Conservation (phyloP, 2,329 filamentous ascomycete species). For the Xylaria sp. region DNA sequence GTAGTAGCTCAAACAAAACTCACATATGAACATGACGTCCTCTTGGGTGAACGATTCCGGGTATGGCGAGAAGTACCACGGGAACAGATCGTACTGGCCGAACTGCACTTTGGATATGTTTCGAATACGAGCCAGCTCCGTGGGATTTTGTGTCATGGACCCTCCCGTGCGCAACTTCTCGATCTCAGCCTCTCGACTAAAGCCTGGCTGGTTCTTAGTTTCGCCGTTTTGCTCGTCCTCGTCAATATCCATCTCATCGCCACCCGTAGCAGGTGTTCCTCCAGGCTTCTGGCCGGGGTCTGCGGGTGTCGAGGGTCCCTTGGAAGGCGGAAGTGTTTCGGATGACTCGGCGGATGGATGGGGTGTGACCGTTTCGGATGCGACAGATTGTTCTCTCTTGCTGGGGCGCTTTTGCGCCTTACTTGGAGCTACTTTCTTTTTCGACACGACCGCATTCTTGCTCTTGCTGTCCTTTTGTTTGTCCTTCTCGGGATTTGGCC, state of each 20-base stretch:
- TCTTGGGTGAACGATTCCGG: constrained; percentile 82
- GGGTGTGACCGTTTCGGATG: constrained; percentile 49
- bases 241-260: constrained; percentile 52
- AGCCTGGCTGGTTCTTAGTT: constrained; percentile 48
- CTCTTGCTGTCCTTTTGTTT: constrained; percentile 69
- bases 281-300: constrained; percentile 44
- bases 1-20: constrained; percentile 92
- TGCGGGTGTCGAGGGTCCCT: constrained; percentile 39
- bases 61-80: constrained; percentile 99
- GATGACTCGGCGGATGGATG: constrained; percentile 50
- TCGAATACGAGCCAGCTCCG: constrained; percentile 90
- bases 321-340: constrained; percentile 43
- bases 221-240: constrained; percentile 41
- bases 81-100: constrained; percentile 84
- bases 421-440: constrained; percentile 52
- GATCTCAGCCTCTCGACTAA: constrained; percentile 84
- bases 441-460: constrained; percentile 61
- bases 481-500: constrained; percentile 85
- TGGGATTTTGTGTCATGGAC: constrained; percentile 98
- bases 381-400: constrained; percentile 51
- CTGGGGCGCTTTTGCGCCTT: constrained; percentile 51
- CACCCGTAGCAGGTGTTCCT: constrained; percentile 40
- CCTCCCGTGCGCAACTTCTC: constrained; percentile 91
- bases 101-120: constrained; percentile 95
- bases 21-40: constrained; percentile 92